A percentile compares a stretch with the other conserved stretches of the same genome.
Conservation (phyloP, 768 basidiomycete genomes). For the Lactarius indigo region DNA sequence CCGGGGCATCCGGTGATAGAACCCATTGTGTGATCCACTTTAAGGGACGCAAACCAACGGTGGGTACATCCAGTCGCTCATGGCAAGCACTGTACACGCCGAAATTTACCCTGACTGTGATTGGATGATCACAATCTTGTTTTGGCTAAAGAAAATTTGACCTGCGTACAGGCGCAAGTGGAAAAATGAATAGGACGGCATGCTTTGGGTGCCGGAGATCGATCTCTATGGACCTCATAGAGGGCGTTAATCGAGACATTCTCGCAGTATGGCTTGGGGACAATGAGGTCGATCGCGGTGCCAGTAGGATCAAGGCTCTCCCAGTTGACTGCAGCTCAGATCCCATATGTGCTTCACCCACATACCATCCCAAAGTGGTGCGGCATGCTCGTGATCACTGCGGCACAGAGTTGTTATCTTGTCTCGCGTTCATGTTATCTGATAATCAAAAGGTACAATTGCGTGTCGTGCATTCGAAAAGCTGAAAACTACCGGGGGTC, state of each 20-base stretch:
- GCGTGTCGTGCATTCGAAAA: background rate
- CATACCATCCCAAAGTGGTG: background rate
- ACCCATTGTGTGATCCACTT: background rate
- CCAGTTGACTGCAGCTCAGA: too few species aligned
- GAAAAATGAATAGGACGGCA: background rate
- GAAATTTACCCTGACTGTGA: too few species aligned
- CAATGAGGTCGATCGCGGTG: too few species aligned
- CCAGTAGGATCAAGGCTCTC: background rate
- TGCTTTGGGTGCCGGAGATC: background rate
- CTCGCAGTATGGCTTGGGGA: too few species aligned
- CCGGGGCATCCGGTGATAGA: background rate
- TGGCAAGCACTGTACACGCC: background rate
- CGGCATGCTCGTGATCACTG: background rate
- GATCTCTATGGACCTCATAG: too few species aligned
- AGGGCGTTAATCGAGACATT: too few species aligned
- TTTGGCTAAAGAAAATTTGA: too few species aligned
- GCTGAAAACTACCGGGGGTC: background rate
- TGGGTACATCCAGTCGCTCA: background rate
- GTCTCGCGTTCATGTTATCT: background rate
- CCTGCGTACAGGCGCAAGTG: background rate
- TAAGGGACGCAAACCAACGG: background rate
- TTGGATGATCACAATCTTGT: too few species aligned
- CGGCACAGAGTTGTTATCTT: background rate
- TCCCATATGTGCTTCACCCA: background rate
- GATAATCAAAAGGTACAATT: background rate